A percentile compares a stretch with the other conserved stretches of the same genome.
Conservation (phyloP, 495 filamentous ascomycete species). For the Cercophora newfieldiana region DNA sequence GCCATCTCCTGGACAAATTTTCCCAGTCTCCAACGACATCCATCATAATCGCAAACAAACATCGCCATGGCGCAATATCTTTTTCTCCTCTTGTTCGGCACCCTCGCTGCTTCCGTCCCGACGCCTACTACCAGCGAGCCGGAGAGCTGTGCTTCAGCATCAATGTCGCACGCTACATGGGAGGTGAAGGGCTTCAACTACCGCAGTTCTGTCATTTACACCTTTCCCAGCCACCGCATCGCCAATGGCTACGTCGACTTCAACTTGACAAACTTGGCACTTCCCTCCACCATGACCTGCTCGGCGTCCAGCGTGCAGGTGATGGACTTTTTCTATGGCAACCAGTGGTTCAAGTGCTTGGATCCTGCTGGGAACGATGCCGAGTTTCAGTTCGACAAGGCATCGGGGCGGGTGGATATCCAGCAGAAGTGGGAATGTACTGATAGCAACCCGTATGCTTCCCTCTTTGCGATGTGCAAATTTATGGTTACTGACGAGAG, state of each 20-base stretch:
- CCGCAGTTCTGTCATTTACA: slow-evolving; percentile 15
- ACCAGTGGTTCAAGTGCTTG: slow-evolving; percentile 35
- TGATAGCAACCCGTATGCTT: slow-evolving; percentile 24
- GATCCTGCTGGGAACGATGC: slow-evolving; percentile 9
- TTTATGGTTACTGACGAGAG: not conserved
- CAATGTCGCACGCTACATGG: slow-evolving; percentile 12
- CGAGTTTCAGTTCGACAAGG: slow-evolving; percentile 38
- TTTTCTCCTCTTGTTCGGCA: slow-evolving; percentile 1
- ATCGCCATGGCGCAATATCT: not conserved
- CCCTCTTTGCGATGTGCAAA: not conserved
- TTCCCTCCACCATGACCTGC: slow-evolving; percentile 29
- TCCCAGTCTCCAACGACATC: not conserved
- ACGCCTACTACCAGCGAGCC: not conserved
- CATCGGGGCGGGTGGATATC: slow-evolving; percentile 31
- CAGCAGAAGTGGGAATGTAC: slow-evolving; percentile 43
- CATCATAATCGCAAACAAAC: not conserved
- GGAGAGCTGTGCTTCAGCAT: slow-evolving; percentile 10
- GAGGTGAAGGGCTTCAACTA: slow-evolving; percentile 17
- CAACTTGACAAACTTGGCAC: slow-evolving; percentile 23
- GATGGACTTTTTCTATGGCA: slow-evolving; percentile 45
- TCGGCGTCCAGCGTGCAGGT: slow-evolving; percentile 34
- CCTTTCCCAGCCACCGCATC: slow-evolving; percentile 15
- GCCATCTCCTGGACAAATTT: not conserved
- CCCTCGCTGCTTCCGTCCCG: slow-evolving; percentile 9
- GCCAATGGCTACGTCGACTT: slow-evolving; percentile 17